Conservation (phyloP, 2,329 filamentous ascomycete genomes). For the Sporothrix luriei region DNA sequence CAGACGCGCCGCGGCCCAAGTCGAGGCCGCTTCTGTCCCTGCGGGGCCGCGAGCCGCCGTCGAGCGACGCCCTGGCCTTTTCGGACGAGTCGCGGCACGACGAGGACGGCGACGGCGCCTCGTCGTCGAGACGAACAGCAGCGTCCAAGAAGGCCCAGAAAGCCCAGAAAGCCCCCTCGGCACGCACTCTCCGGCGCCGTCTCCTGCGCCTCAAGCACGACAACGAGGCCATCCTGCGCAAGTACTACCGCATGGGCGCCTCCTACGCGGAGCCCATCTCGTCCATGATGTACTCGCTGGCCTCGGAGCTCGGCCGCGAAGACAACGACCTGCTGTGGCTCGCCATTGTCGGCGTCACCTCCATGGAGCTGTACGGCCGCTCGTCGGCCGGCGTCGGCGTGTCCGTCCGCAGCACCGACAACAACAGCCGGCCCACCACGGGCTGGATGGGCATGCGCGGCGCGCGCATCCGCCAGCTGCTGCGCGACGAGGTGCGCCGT, state of each 20-base stretch:
- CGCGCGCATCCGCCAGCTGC: conserved; percentile 77
- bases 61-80: conserved; percentile 54
- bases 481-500: conserved; percentile 91
- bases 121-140: not conserved
- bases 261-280: conserved; percentile 95
- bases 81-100: conserved; percentile 60
- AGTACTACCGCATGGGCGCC: conserved; percentile 83
- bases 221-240: conserved; percentile 73
- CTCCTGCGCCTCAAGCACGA: conserved; percentile 74
- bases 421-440: conserved; percentile 53
- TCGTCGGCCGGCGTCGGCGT: conserved; percentile 78
- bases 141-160: conserved; percentile 40
- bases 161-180: conserved; percentile 57
- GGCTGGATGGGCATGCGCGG: conserved; percentile 83
- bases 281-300: conserved; percentile 90
- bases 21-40: conserved; percentile 63
- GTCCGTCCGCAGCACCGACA: conserved; percentile 53
- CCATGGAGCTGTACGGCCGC: conserved; percentile 85
- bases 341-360: conserved; percentile 91
- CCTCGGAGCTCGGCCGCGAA: conserved; percentile 91
- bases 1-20: conserved; percentile 64
- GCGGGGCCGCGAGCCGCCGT: conserved; percentile 50
- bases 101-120: conserved; percentile 46
- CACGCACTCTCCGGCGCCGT: conserved; percentile 69
- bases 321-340: conserved; percentile 97